Base-by-base conservation (phyloP, 441 rosid genomes). In the Adansonia gregorii region DNA sequence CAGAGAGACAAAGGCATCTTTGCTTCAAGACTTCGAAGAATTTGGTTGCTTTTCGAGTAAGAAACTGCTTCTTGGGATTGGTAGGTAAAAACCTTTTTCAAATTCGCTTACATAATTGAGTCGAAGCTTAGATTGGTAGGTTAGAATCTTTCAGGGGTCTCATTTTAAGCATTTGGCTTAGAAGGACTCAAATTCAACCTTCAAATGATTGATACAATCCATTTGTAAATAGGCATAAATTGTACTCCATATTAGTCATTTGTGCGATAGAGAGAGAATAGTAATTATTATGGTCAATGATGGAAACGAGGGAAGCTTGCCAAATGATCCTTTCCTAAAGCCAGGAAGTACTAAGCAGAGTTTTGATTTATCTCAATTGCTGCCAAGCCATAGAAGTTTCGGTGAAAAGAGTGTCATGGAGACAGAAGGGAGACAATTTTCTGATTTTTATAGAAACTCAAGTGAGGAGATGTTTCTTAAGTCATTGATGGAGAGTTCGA, bases 381-480 rank as follows among this genome's bases (percentile, higher is more conserved):
- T 58, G 65, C 60, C 59, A 17, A 76, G 56, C 72, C 71, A 71
- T 61, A 76, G 73, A 64, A 74, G 72, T 31, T 85, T 60, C 43
- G 80, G 83, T 14, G 83, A 85, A 45, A 78, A 65, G 67, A 63
- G 67, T 27, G 80, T 4, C 58, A 75, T 77, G 86, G 86, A 83
- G 75, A 78, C 83, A 8, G 90, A 89, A 24, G 95, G 87, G 70
- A 85, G 85, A 74, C 91, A 87, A 46, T 77, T 82, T 70, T 79
- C 88, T 8, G 93, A 87, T 24, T 60, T 86, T 77, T 87, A 80
- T 59, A 86, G 92, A 74, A 90, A 91, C 67, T 78, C 93, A 22
- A 91, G 92, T 76, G 92, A 91, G 81, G 95, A 91, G 76, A 45
- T 90, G 82, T 91, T 87, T 77, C 72, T 91, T 49, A 89, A 87